Evolutionary conservation across 2,329 filamentous ascomycete species (phyloP).

Genomic region (Colletotrichum euphorbiae): DNA sequence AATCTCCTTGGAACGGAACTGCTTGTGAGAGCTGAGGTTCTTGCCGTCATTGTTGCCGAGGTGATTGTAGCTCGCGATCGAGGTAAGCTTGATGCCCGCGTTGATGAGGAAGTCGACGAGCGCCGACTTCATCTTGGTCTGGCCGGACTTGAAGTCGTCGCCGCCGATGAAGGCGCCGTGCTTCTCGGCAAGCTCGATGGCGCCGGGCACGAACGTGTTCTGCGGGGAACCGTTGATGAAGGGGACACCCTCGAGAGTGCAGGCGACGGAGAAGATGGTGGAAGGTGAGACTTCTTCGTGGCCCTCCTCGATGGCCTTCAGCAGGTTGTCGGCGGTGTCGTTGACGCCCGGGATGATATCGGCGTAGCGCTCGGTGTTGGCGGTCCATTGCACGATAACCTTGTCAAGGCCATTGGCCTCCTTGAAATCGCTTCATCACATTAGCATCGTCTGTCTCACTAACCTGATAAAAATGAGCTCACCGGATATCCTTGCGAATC

Average conservation of each 20-base stretch:
- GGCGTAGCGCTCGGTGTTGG: conserved; percentile 97
- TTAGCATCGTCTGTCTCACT: conserved; percentile 15
- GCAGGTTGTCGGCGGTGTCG: conserved; percentile 93
- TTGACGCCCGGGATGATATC: conserved; percentile 91
- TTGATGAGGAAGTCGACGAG: conserved; percentile 98
- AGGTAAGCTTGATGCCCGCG: conserved; percentile 98
- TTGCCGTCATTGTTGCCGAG: conserved; percentile 99
- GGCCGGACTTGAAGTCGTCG: conserved; percentile 99
- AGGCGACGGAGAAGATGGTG: conserved; percentile 94
- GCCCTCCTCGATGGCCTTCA: conserved; percentile 86
- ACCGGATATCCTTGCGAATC: conserved; percentile 87
- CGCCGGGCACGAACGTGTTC: conserved; percentile 98
- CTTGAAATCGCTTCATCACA: conserved; percentile 81
- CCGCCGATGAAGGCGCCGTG: conserved; percentile 93
- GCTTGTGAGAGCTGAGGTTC: conserved; percentile 96
- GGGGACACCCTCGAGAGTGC: conserved; percentile 86
- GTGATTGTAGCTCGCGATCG: conserved; percentile 99
- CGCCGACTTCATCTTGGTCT: conserved; percentile 99
- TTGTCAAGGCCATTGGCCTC: conserved; percentile 86
- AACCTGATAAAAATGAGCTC: not conserved
- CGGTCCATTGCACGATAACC: conserved; percentile 97
- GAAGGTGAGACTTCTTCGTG: conserved; percentile 95
- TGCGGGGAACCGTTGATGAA: conserved; percentile 99
- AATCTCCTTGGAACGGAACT: conserved; percentile 99
- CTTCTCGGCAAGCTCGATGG: conserved; percentile 87